phyloP scores from a whole-genome alignment of 2,329 filamentous ascomycete genomes.

The Botrytis byssoidea region DNA sequence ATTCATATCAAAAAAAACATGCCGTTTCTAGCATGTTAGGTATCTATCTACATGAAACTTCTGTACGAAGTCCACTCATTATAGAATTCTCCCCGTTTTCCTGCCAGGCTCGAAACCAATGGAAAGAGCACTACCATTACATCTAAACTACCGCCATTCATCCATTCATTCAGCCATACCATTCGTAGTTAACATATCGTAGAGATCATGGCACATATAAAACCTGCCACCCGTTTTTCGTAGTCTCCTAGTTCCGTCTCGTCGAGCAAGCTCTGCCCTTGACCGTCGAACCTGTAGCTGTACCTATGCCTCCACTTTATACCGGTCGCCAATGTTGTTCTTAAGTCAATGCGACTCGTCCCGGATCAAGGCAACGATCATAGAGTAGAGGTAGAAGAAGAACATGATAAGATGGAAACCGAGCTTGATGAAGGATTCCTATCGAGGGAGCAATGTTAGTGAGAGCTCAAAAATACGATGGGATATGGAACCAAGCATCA shows the following conservation, averaged over 20 bases:
- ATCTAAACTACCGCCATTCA: neutral
- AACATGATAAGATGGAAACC: slow-evolving; percentile 99
- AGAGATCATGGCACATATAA: slow-evolving; percentile 22
- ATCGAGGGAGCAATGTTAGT: slow-evolving; percentile 5
- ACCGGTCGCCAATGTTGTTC: slow-evolving; percentile 31
- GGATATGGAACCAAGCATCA: neutral
- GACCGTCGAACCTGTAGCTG: slow-evolving; percentile 8
- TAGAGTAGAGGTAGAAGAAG: slow-evolving; percentile 92
- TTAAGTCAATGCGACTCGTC: slow-evolving; percentile 78
- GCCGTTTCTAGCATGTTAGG: slow-evolving; percentile 4
- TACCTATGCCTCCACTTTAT: slow-evolving; percentile 29
- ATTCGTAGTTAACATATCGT: slow-evolving; percentile 21
- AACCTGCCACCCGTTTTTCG: slow-evolving; percentile 18
- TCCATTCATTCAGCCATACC: slow-evolving; percentile 12
- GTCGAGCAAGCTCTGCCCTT: slow-evolving; percentile 6
- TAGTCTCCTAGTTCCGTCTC: slow-evolving; percentile 1
- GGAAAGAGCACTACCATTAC: slow-evolving; percentile 19
- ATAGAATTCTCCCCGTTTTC: slow-evolving; percentile 26
- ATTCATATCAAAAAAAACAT: slow-evolving; percentile 14
- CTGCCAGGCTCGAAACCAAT: slow-evolving; percentile 20
- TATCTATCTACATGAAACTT: slow-evolving; percentile 24
- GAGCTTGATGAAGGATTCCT: slow-evolving; percentile 99
- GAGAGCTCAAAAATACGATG: neutral
- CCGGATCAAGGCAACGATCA: slow-evolving; percentile 68
- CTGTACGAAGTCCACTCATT: slow-evolving; percentile 24